Evolutionary conservation across 495 filamentous ascomycete genomes (phyloP).

Genomic region (Annulohypoxylon stygium): DNA sequence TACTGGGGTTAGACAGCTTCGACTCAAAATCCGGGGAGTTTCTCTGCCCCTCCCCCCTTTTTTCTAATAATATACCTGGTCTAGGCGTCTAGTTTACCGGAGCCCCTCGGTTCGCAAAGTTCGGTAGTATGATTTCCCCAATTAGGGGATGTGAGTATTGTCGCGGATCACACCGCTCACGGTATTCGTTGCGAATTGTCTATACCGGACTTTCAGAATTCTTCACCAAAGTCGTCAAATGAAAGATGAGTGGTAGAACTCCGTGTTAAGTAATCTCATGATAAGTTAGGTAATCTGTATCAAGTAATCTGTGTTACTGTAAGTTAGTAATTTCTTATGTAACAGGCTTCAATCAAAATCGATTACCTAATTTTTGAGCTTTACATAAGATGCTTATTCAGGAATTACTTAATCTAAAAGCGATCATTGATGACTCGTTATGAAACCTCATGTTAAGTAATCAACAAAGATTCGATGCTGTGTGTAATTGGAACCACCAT

Average conservation of each 20-base stretch:
- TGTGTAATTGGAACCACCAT: no score
- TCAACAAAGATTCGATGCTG: background rate
- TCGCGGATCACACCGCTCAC: slow-evolving; percentile 30
- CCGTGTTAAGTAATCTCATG: background rate
- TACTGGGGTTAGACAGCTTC: slow-evolving; percentile 19
- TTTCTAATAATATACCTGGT: slow-evolving; percentile 19
- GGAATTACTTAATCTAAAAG: background rate
- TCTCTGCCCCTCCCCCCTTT: slow-evolving; percentile 10
- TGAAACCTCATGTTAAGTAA: background rate
- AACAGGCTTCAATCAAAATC: background rate
- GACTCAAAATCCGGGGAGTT: slow-evolving; percentile 9
- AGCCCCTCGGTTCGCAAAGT: slow-evolving; percentile 25
- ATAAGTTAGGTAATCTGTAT: background rate
- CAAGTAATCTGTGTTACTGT: no score
- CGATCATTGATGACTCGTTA: background rate
- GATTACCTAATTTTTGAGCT: background rate
- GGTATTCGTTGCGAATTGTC: slow-evolving; percentile 4
- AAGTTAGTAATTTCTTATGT: background rate
- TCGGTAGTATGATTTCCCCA: slow-evolving; percentile 32
- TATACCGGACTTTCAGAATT: background rate
- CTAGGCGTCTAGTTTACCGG: slow-evolving; percentile 30
- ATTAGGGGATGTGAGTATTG: slow-evolving; percentile 15
- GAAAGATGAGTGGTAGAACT: background rate
- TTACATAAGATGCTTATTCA: background rate
- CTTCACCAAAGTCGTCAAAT: background rate